phyloP scores from a whole-genome alignment of 2,329 filamentous ascomycete genomes.

The Bimuria novae-zelandiae region DNA sequence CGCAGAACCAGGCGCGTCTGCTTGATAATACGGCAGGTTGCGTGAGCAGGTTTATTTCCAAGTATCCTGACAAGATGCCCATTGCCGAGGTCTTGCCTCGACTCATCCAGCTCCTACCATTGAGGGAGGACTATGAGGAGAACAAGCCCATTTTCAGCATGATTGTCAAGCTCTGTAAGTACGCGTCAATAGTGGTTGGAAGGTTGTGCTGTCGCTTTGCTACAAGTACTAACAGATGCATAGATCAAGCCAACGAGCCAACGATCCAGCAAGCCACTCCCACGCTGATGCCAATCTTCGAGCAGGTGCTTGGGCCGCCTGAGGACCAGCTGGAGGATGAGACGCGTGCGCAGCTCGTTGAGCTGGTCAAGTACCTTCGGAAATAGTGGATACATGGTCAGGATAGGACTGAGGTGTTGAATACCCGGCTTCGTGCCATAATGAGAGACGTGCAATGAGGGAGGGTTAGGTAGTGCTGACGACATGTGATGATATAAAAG shows the following conservation, averaged over 20 bases:
- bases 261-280: slow-evolving; percentile 72
- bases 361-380: slow-evolving; percentile 62
- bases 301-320: slow-evolving; percentile 71
- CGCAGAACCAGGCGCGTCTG: slow-evolving; percentile 77
- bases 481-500: slow-evolving; percentile 1
- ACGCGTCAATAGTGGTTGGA: too few relatives aligned
- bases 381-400: slow-evolving; percentile 31
- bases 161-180: slow-evolving; percentile 81
- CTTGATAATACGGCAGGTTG: slow-evolving; percentile 94
- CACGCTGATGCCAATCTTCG: slow-evolving; percentile 71
- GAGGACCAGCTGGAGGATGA: slow-evolving; percentile 76
- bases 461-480: not conserved
- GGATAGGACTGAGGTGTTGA: not conserved
- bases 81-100: slow-evolving; percentile 80
- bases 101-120: slow-evolving; percentile 76
- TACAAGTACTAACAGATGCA: slow-evolving; percentile 6
- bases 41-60: slow-evolving; percentile 87
- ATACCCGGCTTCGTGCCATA: slow-evolving; percentile 15
- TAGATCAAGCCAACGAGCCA: slow-evolving; percentile 69
- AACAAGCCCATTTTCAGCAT: slow-evolving; percentile 92
- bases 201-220: not conserved
- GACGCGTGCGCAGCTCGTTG: slow-evolving; percentile 68
- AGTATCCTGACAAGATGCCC: slow-evolving; percentile 81
- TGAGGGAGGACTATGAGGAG: slow-evolving; percentile 94
- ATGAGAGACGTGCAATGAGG: slow-evolving; percentile 11